Evolutionary conservation across 1,284 basidiomycete species (phyloP).

Genomic region (Sutorius eximius): DNA sequence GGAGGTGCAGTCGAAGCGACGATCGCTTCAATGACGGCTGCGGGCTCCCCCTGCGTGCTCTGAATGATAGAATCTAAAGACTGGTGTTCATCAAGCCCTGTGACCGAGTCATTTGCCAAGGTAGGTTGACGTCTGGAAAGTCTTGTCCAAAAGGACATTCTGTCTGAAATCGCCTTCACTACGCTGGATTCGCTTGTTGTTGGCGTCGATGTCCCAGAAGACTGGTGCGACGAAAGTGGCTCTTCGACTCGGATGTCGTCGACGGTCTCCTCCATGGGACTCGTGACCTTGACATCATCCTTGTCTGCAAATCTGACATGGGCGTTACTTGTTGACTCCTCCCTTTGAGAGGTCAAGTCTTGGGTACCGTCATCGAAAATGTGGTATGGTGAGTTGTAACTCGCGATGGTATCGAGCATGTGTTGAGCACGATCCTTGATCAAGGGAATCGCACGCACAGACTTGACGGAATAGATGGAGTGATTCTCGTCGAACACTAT

Average conservation of each 20-base stretch:
- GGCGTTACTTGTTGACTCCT: slow-evolving; percentile 23
- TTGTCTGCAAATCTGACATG: slow-evolving; percentile 51
- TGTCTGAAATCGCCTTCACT: slow-evolving; percentile 59
- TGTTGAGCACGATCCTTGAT: slow-evolving; percentile 56
- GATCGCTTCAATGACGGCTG: slow-evolving; percentile 54
- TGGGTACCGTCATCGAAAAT: slow-evolving; percentile 34
- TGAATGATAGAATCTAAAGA: slow-evolving; percentile 54
- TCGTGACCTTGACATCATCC: slow-evolving; percentile 44
- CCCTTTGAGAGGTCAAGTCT: slow-evolving; percentile 19
- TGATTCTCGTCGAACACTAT: slow-evolving; percentile 63
- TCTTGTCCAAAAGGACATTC: slow-evolving; percentile 72
- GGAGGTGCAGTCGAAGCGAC: slow-evolving; percentile 57
- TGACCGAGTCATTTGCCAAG: slow-evolving; percentile 9
- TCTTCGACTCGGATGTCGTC: slow-evolving; percentile 13
- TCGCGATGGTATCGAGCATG: slow-evolving; percentile 49
- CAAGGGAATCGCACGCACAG: slow-evolving; percentile 66
- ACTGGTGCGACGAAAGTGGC: slow-evolving; percentile 40
- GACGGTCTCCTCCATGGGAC: slow-evolving; percentile 31
- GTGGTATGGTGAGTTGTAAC: slow-evolving; percentile 52
- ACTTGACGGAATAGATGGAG: slow-evolving; percentile 63
- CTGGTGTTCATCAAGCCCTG: slow-evolving; percentile 36
- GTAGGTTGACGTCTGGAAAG: slow-evolving; percentile 44
- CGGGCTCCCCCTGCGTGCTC: slow-evolving; percentile 47
- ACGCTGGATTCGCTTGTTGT: slow-evolving; percentile 55
- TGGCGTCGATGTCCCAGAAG: slow-evolving; percentile 57